Conservation (phyloP, 495 filamentous ascomycete genomes). For the Tuber melanosporum region DNA sequence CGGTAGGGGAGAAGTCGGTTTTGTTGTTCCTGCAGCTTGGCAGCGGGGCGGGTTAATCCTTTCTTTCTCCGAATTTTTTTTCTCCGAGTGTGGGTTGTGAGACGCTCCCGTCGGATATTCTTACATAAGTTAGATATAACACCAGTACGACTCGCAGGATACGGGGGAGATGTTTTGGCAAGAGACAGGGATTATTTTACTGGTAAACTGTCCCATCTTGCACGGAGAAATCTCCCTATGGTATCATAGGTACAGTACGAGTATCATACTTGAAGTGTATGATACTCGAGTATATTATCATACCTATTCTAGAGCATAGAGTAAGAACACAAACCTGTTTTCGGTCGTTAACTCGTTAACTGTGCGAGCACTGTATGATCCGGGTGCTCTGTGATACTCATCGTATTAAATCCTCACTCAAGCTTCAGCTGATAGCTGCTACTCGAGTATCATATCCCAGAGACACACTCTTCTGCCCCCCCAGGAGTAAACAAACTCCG, state of each 20-base stretch:
- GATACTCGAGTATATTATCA: too few relatives aligned
- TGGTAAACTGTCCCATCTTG: too few relatives aligned
- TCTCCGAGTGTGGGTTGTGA: background rate
- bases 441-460: background rate
- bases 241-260: too few relatives aligned
- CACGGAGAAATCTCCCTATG: too few relatives aligned
- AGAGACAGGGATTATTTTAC: too few relatives aligned
- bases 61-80: background rate
- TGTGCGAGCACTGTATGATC: too few relatives aligned
- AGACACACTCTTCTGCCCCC: background rate
- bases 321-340: too few relatives aligned
- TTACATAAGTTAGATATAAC: background rate
- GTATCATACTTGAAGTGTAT: too few relatives aligned
- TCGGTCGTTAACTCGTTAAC: background rate
- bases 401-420: background rate
- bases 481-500: background rate
- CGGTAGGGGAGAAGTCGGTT: background rate
- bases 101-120: background rate
- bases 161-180: too few relatives aligned
- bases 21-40: conserved; percentile 6
- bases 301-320: too few relatives aligned
- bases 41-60: background rate
- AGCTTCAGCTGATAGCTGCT: background rate
- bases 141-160: too few relatives aligned
- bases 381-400: too few relatives aligned